phyloP scores from a whole-genome alignment of 305 asterid genomes.

The Vinca major region DNA sequence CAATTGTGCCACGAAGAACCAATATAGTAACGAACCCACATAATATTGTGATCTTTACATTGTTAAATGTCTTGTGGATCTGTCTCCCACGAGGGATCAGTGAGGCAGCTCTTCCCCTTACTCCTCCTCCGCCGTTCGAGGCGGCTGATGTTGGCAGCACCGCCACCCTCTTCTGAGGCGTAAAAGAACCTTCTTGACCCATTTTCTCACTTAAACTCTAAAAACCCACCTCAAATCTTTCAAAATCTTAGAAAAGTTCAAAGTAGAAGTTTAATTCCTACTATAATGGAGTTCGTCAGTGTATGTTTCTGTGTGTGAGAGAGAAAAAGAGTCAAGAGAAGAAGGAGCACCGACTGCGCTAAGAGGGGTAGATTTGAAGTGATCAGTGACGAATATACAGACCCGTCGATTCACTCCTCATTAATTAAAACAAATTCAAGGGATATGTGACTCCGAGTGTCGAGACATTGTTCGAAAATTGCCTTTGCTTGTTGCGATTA shows the following conservation, averaged over 20 bases:
- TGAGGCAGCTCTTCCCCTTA: slow-evolving; percentile 33
- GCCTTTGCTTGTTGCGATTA: too few relatives aligned
- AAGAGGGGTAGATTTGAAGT: background rate
- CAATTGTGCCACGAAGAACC: slow-evolving; percentile 93
- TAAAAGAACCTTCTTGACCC: slow-evolving; percentile 28
- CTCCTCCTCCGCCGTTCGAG: slow-evolving; percentile 41
- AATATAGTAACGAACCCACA: slow-evolving; percentile 92
- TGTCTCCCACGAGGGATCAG: slow-evolving; percentile 61
- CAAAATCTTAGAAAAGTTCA: slow-evolving; percentile 8
- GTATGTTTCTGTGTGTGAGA: slow-evolving; percentile 12
- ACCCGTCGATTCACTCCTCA: too few relatives aligned
- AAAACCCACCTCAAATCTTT: background rate
- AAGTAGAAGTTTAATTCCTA: background rate
- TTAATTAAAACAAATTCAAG: too few relatives aligned
- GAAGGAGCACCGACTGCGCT: slow-evolving; percentile 28
- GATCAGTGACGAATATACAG: too few relatives aligned
- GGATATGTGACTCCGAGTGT: too few relatives aligned
- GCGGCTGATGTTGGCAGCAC: slow-evolving; percentile 48
- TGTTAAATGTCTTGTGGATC: slow-evolving; percentile 75
- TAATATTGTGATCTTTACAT: slow-evolving; percentile 68
- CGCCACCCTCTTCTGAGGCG: slow-evolving; percentile 56
- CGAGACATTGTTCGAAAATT: too few relatives aligned
- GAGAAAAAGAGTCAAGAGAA: too few relatives aligned
- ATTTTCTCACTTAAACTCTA: slow-evolving; percentile 8
- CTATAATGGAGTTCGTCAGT: slow-evolving; percentile 7